Percentiles rank a stretch among this genome's conserved stretches.
Evolutionary conservation across 2,329 filamentous ascomycete genomes (phyloP).

Genomic region (Clarireedia monteithiana): DNA sequence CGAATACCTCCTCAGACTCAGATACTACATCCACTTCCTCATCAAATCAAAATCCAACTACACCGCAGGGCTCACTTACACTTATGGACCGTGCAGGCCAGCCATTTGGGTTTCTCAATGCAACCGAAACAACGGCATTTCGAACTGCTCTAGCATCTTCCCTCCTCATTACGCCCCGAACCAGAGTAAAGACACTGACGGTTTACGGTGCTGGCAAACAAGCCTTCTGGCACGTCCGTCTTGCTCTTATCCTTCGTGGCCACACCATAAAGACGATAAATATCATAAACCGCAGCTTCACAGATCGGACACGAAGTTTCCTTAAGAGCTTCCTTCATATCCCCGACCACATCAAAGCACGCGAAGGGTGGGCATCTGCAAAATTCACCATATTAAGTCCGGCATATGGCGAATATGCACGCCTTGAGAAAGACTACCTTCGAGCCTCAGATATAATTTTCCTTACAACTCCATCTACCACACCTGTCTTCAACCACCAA

Average conservation of each 20-base stretch:
- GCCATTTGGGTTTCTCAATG: conserved; percentile 62
- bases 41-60: conserved; percentile 43
- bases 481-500: conserved; percentile 65
- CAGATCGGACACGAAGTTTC: conserved; percentile 44
- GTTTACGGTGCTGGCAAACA: conserved; percentile 86
- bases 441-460: conserved; percentile 73
- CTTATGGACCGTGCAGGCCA: conserved; percentile 56
- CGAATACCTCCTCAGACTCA: conserved; percentile 2
- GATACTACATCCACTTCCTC: conserved; percentile 16
- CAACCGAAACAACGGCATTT: conserved; percentile 69
- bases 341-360: conserved; percentile 36
- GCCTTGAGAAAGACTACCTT: conserved; percentile 64
- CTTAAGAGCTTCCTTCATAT: conserved; percentile 42
- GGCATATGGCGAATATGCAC: conserved; percentile 57
- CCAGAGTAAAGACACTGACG: conserved; percentile 64
- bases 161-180: conserved; percentile 56
- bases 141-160: conserved; percentile 68
- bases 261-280: conserved; percentile 69
- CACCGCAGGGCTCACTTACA: conserved; percentile 51
- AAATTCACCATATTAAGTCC: conserved; percentile 65
- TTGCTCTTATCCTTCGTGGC: conserved; percentile 68
- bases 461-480: conserved; percentile 72
- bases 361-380: conserved; percentile 55
- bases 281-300: conserved; percentile 71
- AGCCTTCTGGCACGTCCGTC: conserved; percentile 88